Conservation (phyloP, 495 filamentous ascomycete genomes). For the Elaphomyces granulatus region DNA sequence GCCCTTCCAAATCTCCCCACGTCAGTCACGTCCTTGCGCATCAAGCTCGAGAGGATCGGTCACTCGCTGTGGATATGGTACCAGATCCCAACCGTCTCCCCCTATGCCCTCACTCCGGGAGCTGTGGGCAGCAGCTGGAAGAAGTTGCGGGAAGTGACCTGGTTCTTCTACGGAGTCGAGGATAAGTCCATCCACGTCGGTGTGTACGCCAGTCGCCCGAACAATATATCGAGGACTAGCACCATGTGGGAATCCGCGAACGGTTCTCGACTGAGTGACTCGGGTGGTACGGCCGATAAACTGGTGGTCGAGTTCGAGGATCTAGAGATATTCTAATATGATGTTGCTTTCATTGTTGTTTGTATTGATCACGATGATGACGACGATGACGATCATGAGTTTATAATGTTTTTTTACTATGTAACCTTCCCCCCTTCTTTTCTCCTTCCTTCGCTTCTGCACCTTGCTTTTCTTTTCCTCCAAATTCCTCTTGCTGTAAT, state of each 20-base stretch:
- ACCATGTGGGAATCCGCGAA: slow-evolving; percentile 34
- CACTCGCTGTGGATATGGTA: slow-evolving; percentile 46
- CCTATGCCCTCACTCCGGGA: slow-evolving; percentile 23
- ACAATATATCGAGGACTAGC: slow-evolving; percentile 17
- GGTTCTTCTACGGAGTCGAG: slow-evolving; percentile 47
- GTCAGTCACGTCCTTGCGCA: slow-evolving; percentile 30
- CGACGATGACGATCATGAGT: slow-evolving; percentile 2
- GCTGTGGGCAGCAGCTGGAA: slow-evolving; percentile 36
- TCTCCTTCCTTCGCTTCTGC: no score
- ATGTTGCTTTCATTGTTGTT: neutral
- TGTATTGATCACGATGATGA: neutral
- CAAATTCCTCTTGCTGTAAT: no score
- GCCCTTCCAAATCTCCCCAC: slow-evolving; percentile 10
- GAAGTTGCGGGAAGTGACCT: slow-evolving; percentile 44
- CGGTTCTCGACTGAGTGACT: slow-evolving; percentile 18
- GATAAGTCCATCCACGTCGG: slow-evolving; percentile 44
- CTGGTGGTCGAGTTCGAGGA: slow-evolving; percentile 44
- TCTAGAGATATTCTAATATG: slow-evolving; percentile 37
- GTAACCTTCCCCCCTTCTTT: no score
- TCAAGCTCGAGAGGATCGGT: slow-evolving; percentile 45
- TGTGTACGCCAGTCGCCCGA: slow-evolving; percentile 42
- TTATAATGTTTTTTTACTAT: no score
- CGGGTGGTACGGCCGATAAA: slow-evolving; percentile 21
- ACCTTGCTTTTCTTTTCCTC: no score
- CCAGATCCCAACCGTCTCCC: slow-evolving; percentile 27